Base-by-base conservation (phyloP, 495 filamentous ascomycete genomes). In the Schizothecium vesticola region DNA sequence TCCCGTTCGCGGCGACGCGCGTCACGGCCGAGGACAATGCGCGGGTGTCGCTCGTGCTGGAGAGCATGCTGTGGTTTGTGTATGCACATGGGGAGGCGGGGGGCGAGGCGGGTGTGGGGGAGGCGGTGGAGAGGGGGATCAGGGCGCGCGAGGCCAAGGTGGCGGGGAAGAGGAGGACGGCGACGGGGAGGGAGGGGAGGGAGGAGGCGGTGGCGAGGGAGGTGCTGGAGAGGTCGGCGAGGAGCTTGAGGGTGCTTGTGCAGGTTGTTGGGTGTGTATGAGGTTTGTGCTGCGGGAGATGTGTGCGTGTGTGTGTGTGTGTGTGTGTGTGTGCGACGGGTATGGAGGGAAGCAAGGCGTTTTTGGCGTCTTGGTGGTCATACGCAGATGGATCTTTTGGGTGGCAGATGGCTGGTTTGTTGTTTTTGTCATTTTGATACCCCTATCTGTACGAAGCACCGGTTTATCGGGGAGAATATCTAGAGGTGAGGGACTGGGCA, bases 11-110 rank as follows among this genome's bases (percentile, higher is more conserved):
- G 1, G 92, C 94, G 0, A 88, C 86, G 59, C 87, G 83, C 0
- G 77, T 84, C 6, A 86, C 82, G 8, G 77, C 84, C 0, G 83
- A 83, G 6, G 92, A 96, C 61, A 97, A 97, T 73, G 88, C 90
- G 3, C 94, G 93, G 77, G 82, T 97, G 33, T 90, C 89, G 4
- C 78, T 97, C 3, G 74, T 92, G 62, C 75, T 97, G 0, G 94
- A 99, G 77, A 82, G 83, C 0, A 75, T 96, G 65, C 69, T 94
- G 63, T 83, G 88, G 58, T 77, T 90, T 4, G 73, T 93, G n/a
- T 79, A 80, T 70, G 69, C 66, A 25, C 25, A 25, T 28, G 81
- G 82, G 1, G 72, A 76, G 23, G 78, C 85, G 59, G 85, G 83
- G 19, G 69, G 75, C 0, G 71, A 1, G 19, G 61, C 24, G n/a